Evolutionary conservation across 23 red algal species (phyloP).

Genomic region (Cyanidiococcus yangmingshanensis): DNA sequence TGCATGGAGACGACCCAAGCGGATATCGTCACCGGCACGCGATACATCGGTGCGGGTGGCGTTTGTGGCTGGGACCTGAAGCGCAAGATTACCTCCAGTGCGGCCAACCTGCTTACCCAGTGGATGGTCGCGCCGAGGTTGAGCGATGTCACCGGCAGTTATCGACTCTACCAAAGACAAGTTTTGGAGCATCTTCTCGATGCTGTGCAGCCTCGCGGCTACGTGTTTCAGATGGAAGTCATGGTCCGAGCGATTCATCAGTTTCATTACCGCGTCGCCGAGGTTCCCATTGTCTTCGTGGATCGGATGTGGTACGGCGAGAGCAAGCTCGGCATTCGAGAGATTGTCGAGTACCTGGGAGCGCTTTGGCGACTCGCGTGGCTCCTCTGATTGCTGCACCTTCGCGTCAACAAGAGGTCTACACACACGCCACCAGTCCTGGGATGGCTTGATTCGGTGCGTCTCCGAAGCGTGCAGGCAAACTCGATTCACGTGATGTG

Average conservation of each 20-base stretch:
- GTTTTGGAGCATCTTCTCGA: constrained; percentile 54
- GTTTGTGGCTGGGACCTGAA: constrained; percentile 72
- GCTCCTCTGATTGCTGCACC: not conserved
- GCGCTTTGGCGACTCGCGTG: constrained; percentile 61
- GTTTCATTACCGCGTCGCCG: constrained; percentile 40
- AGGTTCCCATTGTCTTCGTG: constrained; percentile 98
- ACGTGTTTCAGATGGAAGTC: constrained; percentile 96
- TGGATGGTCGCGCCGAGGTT: constrained; percentile 53
- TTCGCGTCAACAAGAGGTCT: too few relatives aligned
- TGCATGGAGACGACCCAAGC: constrained; percentile 31
- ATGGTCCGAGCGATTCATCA: constrained; percentile 61
- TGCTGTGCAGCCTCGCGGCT: constrained; percentile 42
- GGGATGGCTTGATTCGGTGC: too few relatives aligned
- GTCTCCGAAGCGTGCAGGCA: too few relatives aligned
- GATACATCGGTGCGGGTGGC: constrained; percentile 55
- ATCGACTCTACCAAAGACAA: constrained; percentile 54
- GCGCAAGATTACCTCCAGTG: constrained; percentile 68
- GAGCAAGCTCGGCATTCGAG: constrained; percentile 62
- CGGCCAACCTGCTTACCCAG: constrained; percentile 76
- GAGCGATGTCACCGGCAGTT: constrained; percentile 90
- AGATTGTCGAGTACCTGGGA: constrained; percentile 70
- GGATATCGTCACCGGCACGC: constrained; percentile 83
- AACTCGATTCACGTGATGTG: too few relatives aligned
- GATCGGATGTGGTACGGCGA: constrained; percentile 77
- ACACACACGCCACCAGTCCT: too few relatives aligned